These are phyloP conservation scores for Helminthosporium solani DNA, from an alignment of 2,329 filamentous ascomycete genomes.

Conservation along the genomic window DNA sequence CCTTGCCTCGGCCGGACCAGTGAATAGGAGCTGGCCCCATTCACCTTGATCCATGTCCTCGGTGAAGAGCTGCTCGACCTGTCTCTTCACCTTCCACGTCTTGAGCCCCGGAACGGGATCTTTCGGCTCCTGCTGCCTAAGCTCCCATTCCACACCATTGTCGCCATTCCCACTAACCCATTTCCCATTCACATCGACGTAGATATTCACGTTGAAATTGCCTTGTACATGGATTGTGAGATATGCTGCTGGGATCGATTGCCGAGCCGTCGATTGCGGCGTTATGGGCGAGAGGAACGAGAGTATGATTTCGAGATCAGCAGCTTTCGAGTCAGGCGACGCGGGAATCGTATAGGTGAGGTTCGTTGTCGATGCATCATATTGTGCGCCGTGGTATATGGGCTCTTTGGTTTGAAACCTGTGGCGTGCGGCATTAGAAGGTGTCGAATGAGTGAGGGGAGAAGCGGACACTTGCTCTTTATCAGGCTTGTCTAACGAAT, in stretches of 20 bases:
- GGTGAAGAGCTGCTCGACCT: constrained; percentile 67
- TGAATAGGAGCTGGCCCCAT: constrained; percentile 81
- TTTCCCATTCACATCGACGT: constrained; percentile 56
- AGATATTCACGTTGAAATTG: constrained; percentile 53
- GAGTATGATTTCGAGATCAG: constrained; percentile 56
- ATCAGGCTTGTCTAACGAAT: constrained; percentile 53
- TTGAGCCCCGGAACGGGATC: constrained; percentile 52
- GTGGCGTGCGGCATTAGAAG: neutral
- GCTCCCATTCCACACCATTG: constrained; percentile 69
- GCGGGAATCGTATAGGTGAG: constrained; percentile 63
- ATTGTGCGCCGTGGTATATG: constrained; percentile 60
- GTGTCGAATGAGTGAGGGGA: neutral
- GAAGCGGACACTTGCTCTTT: constrained; percentile 39
- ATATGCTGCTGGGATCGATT: constrained; percentile 81
- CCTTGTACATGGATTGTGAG: constrained; percentile 70
- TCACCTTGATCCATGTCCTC: constrained; percentile 73
- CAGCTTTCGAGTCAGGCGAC: constrained; percentile 39
- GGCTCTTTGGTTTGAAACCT: constrained; percentile 61
- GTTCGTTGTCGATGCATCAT: constrained; percentile 71
- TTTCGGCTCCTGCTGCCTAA: constrained; percentile 50
- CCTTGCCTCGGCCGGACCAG: constrained; percentile 64
- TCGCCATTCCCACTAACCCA: constrained; percentile 78
- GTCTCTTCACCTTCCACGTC: constrained; percentile 65
- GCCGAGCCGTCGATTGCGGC: constrained; percentile 74
- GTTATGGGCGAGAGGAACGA: constrained; percentile 78